phyloP scores from a whole-genome alignment of 2,329 filamentous ascomycete species.

The Penicillium rolfsii region DNA sequence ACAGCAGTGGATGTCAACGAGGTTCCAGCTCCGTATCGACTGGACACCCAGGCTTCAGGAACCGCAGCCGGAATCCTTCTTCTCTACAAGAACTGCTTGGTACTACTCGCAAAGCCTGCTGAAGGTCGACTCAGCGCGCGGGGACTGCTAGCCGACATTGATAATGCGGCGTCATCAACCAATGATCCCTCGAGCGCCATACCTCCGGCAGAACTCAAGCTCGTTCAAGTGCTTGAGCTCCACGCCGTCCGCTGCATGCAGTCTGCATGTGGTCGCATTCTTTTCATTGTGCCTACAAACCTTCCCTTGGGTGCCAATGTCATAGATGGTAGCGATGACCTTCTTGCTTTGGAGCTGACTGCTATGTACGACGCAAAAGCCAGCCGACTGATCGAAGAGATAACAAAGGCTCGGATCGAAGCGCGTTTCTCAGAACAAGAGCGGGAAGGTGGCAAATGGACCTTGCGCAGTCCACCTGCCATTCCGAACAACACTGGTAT shows the following conservation, averaged over 20 bases:
- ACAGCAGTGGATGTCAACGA: constrained; percentile 80
- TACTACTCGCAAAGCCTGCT: constrained; percentile 73
- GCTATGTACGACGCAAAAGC: constrained; percentile 79
- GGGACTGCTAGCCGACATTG: constrained; percentile 79
- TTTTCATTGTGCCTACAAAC: constrained; percentile 42
- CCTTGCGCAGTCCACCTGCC: constrained; percentile 70
- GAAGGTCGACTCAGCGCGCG: constrained; percentile 69
- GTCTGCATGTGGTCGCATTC: constrained; percentile 43
- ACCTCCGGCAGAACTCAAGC: constrained; percentile 68
- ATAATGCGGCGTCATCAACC: constrained; percentile 70
- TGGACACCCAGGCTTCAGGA: constrained; percentile 46
- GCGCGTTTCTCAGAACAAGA: constrained; percentile 81
- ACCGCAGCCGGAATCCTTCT: constrained; percentile 71
- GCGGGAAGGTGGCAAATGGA: constrained; percentile 79
- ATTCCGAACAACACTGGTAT: constrained; percentile 59
- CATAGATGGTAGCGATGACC: constrained; percentile 42
- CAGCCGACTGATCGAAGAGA: constrained; percentile 76
- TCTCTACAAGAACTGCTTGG: constrained; percentile 79
- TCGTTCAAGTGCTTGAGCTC: constrained; percentile 72
- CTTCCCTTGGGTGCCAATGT: constrained; percentile 23
- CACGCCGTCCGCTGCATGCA: constrained; percentile 69
- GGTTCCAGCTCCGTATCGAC: constrained; percentile 70
- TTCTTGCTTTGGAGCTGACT: constrained; percentile 71
- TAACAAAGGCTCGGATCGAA: constrained; percentile 84
- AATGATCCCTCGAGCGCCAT: constrained; percentile 31